Percentiles rank a stretch among this genome's conserved stretches.
These are phyloP conservation scores for Sporisorium sorghi DNA, from an alignment of 1,284 basidiomycete species.

Conservation along the genomic window DNA sequence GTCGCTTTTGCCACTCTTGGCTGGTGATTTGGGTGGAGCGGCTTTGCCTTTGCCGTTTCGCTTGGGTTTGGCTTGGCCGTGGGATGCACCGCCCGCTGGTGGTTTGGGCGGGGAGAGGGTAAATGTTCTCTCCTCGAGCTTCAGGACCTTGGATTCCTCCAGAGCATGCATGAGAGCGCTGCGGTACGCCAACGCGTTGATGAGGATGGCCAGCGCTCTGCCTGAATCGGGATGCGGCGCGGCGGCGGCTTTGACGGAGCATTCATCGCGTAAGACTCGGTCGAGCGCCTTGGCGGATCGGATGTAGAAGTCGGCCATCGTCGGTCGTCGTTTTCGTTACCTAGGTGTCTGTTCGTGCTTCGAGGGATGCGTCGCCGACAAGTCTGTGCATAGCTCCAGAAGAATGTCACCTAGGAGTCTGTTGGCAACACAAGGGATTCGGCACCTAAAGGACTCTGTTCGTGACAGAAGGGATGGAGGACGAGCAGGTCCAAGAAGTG, in stretches of 20 bases:
- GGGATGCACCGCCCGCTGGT: too few species aligned
- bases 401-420: too few species aligned
- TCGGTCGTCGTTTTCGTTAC: too few species aligned
- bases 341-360: too few species aligned
- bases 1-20: conserved; percentile 1
- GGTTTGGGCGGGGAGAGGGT: conserved; percentile 1
- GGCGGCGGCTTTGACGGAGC: conserved; percentile 59
- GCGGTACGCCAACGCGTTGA: conserved; percentile 58
- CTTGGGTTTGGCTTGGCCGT: conserved; percentile 4
- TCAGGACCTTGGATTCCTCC: conserved; percentile 25
- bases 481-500: neutral
- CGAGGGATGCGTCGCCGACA: too few species aligned
- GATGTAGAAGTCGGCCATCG: conserved; percentile 65
- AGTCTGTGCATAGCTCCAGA: neutral
- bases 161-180: conserved; percentile 44
- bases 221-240: conserved; percentile 49
- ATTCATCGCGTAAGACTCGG: conserved; percentile 48
- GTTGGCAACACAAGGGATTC: too few species aligned
- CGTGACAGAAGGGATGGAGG: neutral
- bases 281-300: conserved; percentile 55
- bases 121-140: conserved; percentile 48
- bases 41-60: neutral
- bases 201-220: conserved; percentile 56
- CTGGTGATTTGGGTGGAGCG: neutral
- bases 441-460: too few species aligned